Base-by-base conservation (phyloP, 441 rosid species). In the Theobroma grandiflorum region DNA sequence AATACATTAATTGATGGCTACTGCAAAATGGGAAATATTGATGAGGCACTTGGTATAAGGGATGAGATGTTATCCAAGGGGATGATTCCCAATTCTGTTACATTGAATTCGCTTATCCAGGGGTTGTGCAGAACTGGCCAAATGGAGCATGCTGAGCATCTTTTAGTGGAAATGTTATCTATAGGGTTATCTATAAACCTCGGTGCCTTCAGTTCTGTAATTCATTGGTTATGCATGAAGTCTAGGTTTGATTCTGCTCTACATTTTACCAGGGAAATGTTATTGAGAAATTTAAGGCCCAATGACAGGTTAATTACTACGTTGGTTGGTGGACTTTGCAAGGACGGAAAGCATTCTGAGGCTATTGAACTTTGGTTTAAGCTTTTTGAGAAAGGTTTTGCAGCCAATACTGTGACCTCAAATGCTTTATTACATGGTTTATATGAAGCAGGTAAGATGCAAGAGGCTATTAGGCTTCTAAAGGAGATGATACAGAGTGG, bases 351-450 rank as follows among this genome's bases (percentile, higher is more conserved):
- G 82, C 85, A 86, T 80, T 79, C 76, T 47, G 90, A 86, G 72
- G 97, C 97, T 43, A 80, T 87, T 75, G 89, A 84, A 75, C 89
- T 95, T 80, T 93, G 94, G 94, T 87, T 80, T 79, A 79, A 42
- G 26, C 83, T 88, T 58, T 63, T 84, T 66, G 89, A 79, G 76
- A 91, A 84, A 82, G 90, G 92, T 58, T 86, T 87, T 82, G 20
- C 82, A 38, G 83, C 88, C 78, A 91, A 84, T 78, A 82, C 76
- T 1, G 77, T 78, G 70, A 90, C 98, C 58, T 89, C 94, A 63
- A 93, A 95, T 90, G 94, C 97, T 75, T 83, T 93, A 80, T 89
- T 95, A 84, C 82, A 88, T 87, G 94, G 98, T 62, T 90, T 93
- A 38, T 91, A 90, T 85, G 84, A 87, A 86, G 91, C 89, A 65